Base-by-base conservation (phyloP, 768 basidiomycete species). In the Leccinellum rugosiceps region DNA sequence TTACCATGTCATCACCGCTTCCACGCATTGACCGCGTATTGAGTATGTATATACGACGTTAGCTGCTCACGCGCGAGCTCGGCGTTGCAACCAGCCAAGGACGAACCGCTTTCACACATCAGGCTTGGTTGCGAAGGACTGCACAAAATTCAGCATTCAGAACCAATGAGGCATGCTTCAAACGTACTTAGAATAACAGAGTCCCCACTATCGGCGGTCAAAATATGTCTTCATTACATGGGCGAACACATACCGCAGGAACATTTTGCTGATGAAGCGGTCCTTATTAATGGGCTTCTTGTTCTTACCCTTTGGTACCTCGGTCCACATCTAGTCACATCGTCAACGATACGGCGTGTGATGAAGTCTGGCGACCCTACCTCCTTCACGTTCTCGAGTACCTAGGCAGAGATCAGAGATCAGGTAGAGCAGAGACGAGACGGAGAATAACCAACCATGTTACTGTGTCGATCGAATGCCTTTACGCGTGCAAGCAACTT, bases 251-350 rank as follows among this genome's bases (percentile, higher is more conserved):
- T 66, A 90, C 91, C 93, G 83, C 60, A 98, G 76, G 76, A 96
- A 98, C 94, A 99, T 96, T 78, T 98, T 99, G 73, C 94, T 96
- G 73, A 99, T 96, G 78, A 98, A 99, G 49, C 97, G 84, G 75
- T 98, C 97, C 76, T 98, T 98, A 80, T 98, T 98, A 56, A 98
- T 87, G 7, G 97, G 92, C 71, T 98, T 98, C 79, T 97, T 98
- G 71, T 94, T 94, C 78, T 98, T 98, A 41, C 94, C 94, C 75
- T 98, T 98, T 19, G 97, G 97, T 48, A 87, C 74, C 73, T 99
- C 97, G 21, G 95, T 98, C 97, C 97, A 98, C 96, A 98, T 98
- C 94, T 99, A 60, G 32, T 58, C 50, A 62, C 6, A 50, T 38
- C 35, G 32, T 72, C 57, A 66, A 21, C 25, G 25, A 26, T 45